Percentiles rank a stretch among this genome's conserved stretches.
These are phyloP conservation scores for Cutaneotrichosporon curvatum DNA, from an alignment of 1,284 basidiomycete species.

Conservation along the genomic window DNA sequence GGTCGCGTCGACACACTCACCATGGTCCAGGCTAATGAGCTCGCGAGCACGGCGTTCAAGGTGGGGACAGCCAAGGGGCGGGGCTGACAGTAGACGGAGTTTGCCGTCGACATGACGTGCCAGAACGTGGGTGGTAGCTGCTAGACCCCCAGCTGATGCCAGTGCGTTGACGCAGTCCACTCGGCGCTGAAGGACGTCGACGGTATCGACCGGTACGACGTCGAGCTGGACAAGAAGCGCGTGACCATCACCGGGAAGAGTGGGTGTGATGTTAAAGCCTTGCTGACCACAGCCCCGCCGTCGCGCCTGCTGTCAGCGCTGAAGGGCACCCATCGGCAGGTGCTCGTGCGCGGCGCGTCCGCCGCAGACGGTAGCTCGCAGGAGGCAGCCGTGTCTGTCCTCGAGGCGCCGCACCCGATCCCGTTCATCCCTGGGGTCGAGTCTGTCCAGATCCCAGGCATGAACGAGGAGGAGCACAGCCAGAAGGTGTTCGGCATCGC, in stretches of 20 bases:
- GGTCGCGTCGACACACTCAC: neutral
- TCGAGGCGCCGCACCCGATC: slow-evolving; percentile 43
- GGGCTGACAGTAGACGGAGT: slow-evolving; percentile 39
- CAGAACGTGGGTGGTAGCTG: slow-evolving; percentile 29
- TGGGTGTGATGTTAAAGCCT: slow-evolving; percentile 16
- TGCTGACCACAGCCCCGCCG: slow-evolving; percentile 37
- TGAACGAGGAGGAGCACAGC: slow-evolving; percentile 38
- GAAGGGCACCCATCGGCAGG: slow-evolving; percentile 45
- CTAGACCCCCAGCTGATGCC: neutral
- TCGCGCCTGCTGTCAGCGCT: slow-evolving; percentile 43
- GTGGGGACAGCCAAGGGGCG: slow-evolving; percentile 11
- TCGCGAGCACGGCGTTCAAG: slow-evolving; percentile 33
- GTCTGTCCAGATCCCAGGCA: slow-evolving; percentile 29
- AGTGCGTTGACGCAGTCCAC: slow-evolving; percentile 45
- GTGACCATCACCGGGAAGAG: slow-evolving; percentile 45
- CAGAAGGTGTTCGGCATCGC: slow-evolving; percentile 48
- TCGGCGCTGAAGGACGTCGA: slow-evolving; percentile 30
- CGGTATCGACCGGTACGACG: slow-evolving; percentile 45
- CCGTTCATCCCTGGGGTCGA: slow-evolving; percentile 12
- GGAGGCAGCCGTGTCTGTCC: slow-evolving; percentile 44
- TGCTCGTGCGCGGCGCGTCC: slow-evolving; percentile 45
- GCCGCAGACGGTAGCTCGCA: slow-evolving; percentile 20
- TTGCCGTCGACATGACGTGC: slow-evolving; percentile 48
- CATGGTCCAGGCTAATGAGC: slow-evolving; percentile 18
- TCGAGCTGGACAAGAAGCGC: slow-evolving; percentile 43